Base-by-base conservation (phyloP, 169 alveolate genomes). In the Plasmodium reichenowi region DNA sequence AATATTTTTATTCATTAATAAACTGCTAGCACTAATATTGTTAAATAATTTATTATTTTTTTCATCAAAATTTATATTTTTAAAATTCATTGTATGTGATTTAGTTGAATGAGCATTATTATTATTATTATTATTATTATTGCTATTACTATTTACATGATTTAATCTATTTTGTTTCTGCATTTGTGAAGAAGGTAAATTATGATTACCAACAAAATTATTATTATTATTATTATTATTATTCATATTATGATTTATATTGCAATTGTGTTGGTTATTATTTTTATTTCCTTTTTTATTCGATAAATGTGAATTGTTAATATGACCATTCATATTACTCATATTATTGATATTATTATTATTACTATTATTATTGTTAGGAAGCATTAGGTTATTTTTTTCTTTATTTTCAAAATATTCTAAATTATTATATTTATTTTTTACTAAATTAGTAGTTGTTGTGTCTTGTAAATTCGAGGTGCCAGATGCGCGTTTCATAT, bases 321-420 rank as follows among this genome's bases (percentile, higher is more conserved):
- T 48, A 13, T 52, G 17, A 6, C 50, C 66, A 64, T 66, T 78
- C 32, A n/a, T 78, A 1, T 64, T 78, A 15, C 74, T 54, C 48
- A 54, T 73, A 17, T 32, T 29, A 70, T 66, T 78, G 22, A 63
- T 64, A 78, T 78, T 78, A 29, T 76, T 64, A 58, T 24, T 78
- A 5, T 66, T 78, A 64, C 15, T 78, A 20, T 12, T 47, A 22
- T 78, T 78, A 45, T 78, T 78, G 15, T 78, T 78, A 12, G 72
- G n/a, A 7, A 56, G 24, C 6, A 60, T 56, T 9, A 67, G 7
- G 38, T 78, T 66, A 47, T 45, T 47, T 29, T 63, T 78, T 13
- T 78, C 89, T 26, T 66, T 78, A 54, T 66, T 78, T 63, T 78
- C 78, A 78, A 78, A 78, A 48, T 64, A 29, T 13, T 78, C 89